Base-by-base conservation (phyloP, 495 filamentous ascomycete genomes). In the Articulospora tetracladia region DNA sequence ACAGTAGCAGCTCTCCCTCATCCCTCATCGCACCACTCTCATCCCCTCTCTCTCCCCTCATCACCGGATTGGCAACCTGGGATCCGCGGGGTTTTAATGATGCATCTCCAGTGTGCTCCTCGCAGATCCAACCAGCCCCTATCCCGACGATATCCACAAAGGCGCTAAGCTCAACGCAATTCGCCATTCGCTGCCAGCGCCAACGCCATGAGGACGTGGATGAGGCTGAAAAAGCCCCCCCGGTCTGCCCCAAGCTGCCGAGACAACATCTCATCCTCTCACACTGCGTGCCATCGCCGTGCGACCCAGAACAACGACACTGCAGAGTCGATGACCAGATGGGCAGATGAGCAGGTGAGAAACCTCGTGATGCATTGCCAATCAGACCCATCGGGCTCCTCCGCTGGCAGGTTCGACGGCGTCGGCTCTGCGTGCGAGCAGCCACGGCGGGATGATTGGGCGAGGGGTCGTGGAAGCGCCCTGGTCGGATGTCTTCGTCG, bases 391-490 rank as follows among this genome's bases (percentile, higher is more conserved):
- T 44, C n/a, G 8, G 10, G 4, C 39, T 19, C 15, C 8, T 44
- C 17, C 15, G 8, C 39, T 7, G 39, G 39, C 39, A 44, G 8
- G 39, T 17, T 44, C n/a, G 17, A 44, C n/a, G 39, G 15, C n/a
- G n/a, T 44, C 15, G 7, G 15, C 6, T 34, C 15, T 34, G 6
- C 6, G 39, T n/a, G n/a, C 39, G 4, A 3, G 6, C 20, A 25
- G 53, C 1, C 53, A 39, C 32, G 17, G 24, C 26, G 15, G 28
- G 22, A 39, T 61, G 54, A 55, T 61, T 61, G 58, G 63, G 30
- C 44, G 22, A 1, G 25, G 23, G n/a, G 24, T 27, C 46, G 48
- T 58, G 47, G 11, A 61, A 55, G 53, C 63, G 63, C 63, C 58
- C 36, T 27, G 10, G 23, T 36, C 28, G 20, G 46, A 19, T 39